Evolutionary conservation across 1,284 basidiomycete species (phyloP).

Genomic region (Bondarzewia mesenterica): DNA sequence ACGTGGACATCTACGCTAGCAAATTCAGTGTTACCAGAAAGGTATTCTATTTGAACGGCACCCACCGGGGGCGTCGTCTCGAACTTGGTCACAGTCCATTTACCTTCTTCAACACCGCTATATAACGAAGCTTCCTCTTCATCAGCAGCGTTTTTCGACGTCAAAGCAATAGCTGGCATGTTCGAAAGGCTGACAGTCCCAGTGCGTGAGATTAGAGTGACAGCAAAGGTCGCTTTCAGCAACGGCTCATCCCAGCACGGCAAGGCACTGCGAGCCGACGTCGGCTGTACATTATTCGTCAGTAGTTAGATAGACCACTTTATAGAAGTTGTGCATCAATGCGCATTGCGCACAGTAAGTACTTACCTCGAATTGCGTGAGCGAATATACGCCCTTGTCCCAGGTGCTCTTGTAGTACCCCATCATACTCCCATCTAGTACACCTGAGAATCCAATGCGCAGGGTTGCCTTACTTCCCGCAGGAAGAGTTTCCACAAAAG

Average conservation of each 20-base stretch:
- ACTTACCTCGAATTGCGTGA: constrained; percentile 76
- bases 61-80: constrained; percentile 57
- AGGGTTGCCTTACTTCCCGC: constrained; percentile 58
- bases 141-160: constrained; percentile 15
- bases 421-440: constrained; percentile 62
- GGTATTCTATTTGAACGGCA: too few relatives aligned
- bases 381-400: constrained; percentile 58
- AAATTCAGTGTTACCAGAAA: too few relatives aligned
- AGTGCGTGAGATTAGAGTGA: constrained; percentile 81
- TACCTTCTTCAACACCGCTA: constrained; percentile 23
- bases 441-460: constrained; percentile 54
- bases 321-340: neutral
- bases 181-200: constrained; percentile 79
- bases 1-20: too few relatives aligned
- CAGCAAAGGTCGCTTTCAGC: constrained; percentile 81
- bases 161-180: constrained; percentile 72
- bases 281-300: constrained; percentile 52
- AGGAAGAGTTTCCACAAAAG: constrained; percentile 47
- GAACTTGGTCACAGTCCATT: constrained; percentile 81
- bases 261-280: constrained; percentile 76
- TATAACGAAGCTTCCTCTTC: constrained; percentile 7
- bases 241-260: constrained; percentile 93
- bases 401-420: constrained; percentile 63
- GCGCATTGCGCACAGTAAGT: neutral
- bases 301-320: neutral